Evolutionary conservation across 2,329 filamentous ascomycete genomes (phyloP).

Genomic region (Phyllosticta citrichinensis): DNA sequence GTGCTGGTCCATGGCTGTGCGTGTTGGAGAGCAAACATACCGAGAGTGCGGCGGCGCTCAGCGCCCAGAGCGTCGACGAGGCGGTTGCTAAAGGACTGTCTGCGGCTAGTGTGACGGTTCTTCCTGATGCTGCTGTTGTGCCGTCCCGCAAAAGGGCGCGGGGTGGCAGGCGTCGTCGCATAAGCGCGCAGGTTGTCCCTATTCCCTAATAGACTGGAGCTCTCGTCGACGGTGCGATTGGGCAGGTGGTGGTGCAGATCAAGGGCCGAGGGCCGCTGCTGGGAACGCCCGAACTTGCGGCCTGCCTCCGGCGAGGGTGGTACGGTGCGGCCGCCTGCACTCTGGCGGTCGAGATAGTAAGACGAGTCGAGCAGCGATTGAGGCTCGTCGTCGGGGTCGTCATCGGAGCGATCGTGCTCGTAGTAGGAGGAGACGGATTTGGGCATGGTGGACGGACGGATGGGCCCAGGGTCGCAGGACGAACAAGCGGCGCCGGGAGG

Average conservation of each 20-base stretch:
- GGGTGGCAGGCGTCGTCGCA: constrained; percentile 30
- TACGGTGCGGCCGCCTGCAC: constrained; percentile 23
- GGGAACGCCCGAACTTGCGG: constrained; percentile 20
- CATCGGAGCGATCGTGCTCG: constrained; percentile 23
- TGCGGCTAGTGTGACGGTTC: constrained; percentile 19
- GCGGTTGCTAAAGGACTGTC: constrained; percentile 31
- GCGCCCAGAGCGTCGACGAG: constrained; percentile 50
- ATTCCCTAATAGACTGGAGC: constrained; percentile 36
- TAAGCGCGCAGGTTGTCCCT: constrained; percentile 30
- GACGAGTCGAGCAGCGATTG: constrained; percentile 8
- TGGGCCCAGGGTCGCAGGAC: not conserved
- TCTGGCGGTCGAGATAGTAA: constrained; percentile 14
- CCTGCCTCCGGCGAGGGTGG: constrained; percentile 19
- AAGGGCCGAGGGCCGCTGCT: constrained; percentile 21
- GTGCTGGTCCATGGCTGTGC: not conserved
- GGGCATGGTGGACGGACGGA: constrained; percentile 20
- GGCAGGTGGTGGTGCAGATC: constrained; percentile 18
- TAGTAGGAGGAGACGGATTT: constrained; percentile 26
- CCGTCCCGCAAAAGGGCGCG: constrained; percentile 28
- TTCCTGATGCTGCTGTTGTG: constrained; percentile 21
- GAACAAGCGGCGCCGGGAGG: not conserved
- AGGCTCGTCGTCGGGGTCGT: constrained; percentile 20
- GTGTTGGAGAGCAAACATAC: constrained; percentile 7
- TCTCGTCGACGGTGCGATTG: constrained; percentile 33
- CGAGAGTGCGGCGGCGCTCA: constrained; percentile 38